A percentile compares a stretch with the other conserved stretches of the same genome.
These are phyloP conservation scores for Aspergillus fischeri DNA, from an alignment of 2,329 filamentous ascomycete genomes.

Conservation along the genomic window DNA sequence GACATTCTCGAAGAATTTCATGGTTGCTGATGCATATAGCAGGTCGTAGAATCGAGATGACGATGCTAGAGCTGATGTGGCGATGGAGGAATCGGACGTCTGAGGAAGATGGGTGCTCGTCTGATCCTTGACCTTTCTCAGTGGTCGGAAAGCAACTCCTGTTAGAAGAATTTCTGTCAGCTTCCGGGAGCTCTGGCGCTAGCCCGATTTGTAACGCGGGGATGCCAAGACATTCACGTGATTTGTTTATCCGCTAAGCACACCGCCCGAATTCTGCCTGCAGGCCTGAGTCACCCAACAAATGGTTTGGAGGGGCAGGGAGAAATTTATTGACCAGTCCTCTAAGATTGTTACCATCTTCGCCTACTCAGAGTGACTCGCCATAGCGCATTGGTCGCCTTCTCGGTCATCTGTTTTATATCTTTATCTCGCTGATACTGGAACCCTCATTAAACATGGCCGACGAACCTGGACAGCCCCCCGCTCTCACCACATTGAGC, in stretches of 20 bases:
- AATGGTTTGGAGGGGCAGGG: not conserved
- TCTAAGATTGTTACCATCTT: not conserved
- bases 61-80: conserved; percentile 4
- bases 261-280: not conserved
- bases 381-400: not conserved
- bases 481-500: conserved; percentile 32
- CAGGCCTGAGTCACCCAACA: not conserved
- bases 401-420: not conserved
- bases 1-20: conserved; percentile 52
- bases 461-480: conserved; percentile 38
- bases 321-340: not conserved
- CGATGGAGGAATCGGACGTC: conserved; percentile 3
- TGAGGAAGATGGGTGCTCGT: conserved; percentile 9
- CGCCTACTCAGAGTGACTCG: not conserved
- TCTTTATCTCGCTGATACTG: not conserved
- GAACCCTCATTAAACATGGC: conserved; percentile 10
- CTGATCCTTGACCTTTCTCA: conserved; percentile 15
- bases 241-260: not conserved
- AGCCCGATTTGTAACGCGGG: conserved; percentile 20
- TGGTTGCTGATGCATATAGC: conserved; percentile 30
- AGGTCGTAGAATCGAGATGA: not conserved
- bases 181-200: conserved; percentile 12
- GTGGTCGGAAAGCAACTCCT: conserved; percentile 10
- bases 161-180: conserved; percentile 19
- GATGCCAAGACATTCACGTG: conserved; percentile 13